A percentile compares a stretch with the other conserved stretches of the same genome.
Conservation (phyloP, 257 asterid genomes). For the Perilla frutescens region DNA sequence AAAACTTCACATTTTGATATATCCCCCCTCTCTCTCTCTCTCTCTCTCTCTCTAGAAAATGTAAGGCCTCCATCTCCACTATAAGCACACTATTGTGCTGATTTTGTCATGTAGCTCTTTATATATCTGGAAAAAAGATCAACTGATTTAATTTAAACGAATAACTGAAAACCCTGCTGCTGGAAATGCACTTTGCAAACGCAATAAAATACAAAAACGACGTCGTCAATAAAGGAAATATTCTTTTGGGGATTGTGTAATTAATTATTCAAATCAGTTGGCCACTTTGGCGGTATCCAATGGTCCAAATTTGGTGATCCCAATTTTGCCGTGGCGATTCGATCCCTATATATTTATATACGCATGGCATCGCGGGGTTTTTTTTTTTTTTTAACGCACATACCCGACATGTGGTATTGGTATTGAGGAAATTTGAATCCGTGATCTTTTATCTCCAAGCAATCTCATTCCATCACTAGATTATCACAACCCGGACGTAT, state of each 20-base stretch:
- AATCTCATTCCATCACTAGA: too few relatives aligned
- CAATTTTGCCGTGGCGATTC: constrained; percentile 39
- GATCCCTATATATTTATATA: neutral
- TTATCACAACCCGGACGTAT: too few relatives aligned
- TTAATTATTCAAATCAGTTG: neutral
- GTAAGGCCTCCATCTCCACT: constrained; percentile 39
- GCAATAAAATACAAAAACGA: neutral
- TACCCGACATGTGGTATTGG: too few relatives aligned
- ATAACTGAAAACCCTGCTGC: constrained; percentile 34
- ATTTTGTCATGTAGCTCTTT: constrained; percentile 32
- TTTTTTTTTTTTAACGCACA: too few relatives aligned
- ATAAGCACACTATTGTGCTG: neutral
- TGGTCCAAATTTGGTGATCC: neutral
- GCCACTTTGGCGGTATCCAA: neutral
- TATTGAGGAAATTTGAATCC: too few relatives aligned
- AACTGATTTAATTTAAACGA: constrained; percentile 34
- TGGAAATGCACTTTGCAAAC: constrained; percentile 35
- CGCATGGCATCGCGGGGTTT: too few relatives aligned
- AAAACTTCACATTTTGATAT: too few relatives aligned
- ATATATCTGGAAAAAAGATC: constrained; percentile 12
- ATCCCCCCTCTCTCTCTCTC: too few relatives aligned
- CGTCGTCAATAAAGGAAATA: too few relatives aligned
- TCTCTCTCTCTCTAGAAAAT: too few relatives aligned
- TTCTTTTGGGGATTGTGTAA: too few relatives aligned
- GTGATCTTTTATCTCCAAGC: too few relatives aligned